A percentile compares a stretch with the other conserved stretches of the same genome.
Evolutionary conservation across 2,329 filamentous ascomycete species (phyloP).

Genomic region (Penicillium nordicum): DNA sequence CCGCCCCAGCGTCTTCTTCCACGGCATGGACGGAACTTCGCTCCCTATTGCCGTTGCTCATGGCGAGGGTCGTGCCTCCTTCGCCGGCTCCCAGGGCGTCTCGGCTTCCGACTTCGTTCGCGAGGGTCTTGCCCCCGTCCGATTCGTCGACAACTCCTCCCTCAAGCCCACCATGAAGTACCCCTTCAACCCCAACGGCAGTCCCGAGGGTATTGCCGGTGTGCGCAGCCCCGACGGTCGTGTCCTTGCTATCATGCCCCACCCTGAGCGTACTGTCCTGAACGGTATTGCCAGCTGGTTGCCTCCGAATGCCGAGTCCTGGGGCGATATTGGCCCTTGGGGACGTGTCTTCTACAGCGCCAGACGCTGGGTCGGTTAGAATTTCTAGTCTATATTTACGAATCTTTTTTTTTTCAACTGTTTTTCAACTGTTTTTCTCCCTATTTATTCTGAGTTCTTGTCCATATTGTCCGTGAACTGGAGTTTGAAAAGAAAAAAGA

Average conservation of each 20-base stretch:
- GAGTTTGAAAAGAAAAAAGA: conserved; percentile 15
- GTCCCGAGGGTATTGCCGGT: conserved; percentile 74
- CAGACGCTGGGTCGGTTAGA: conserved; percentile 75
- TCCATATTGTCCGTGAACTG: conserved; percentile 14
- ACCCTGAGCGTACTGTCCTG: conserved; percentile 85
- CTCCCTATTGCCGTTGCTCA: conserved; percentile 87
- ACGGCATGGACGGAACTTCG: conserved; percentile 78
- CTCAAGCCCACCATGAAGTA: conserved; percentile 71
- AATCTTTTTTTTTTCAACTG: conserved; percentile 1
- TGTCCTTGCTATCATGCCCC: conserved; percentile 87
- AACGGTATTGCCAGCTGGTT: conserved; percentile 74
- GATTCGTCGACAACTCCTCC: conserved; percentile 80
- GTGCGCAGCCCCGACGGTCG: conserved; percentile 73
- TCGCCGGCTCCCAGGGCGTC: conserved; percentile 51
- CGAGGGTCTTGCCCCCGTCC: conserved; percentile 68
- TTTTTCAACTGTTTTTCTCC: not conserved
- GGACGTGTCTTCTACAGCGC: conserved; percentile 81
- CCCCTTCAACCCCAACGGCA: conserved; percentile 86
- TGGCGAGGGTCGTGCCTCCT: conserved; percentile 80
- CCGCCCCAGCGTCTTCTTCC: conserved; percentile 74
- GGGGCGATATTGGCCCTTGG: conserved; percentile 84
- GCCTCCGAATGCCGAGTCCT: conserved; percentile 61
- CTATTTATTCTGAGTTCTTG: conserved; percentile 8
- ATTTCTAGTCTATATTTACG: conserved; percentile 1
- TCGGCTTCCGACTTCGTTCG: conserved; percentile 54